A percentile compares a stretch with the other conserved stretches of the same genome.
Conservation (phyloP, 371 early-diverging fungal genomes). For the Nematocida homosporus region DNA sequence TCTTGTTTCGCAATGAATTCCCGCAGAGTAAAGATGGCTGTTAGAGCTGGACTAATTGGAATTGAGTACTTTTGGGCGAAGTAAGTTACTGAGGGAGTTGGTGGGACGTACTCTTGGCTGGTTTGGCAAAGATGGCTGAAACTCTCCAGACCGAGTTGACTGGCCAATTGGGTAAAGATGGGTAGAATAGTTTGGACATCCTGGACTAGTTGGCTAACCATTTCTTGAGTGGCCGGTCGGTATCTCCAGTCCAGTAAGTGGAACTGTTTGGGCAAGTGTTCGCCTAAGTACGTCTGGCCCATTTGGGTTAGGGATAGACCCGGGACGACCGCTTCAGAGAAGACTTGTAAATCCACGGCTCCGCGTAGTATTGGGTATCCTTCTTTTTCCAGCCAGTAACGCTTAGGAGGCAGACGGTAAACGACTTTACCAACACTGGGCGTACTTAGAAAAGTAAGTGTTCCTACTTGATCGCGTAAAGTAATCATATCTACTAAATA, state of each 20-base stretch:
- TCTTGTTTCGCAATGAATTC: slow-evolving; percentile 60
- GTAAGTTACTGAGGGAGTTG: not conserved
- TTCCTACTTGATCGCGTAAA: slow-evolving; percentile 4
- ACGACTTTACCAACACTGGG: slow-evolving; percentile 9
- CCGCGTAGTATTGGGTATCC: not conserved
- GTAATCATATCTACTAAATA: slow-evolving; percentile 41
- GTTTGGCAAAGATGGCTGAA: not conserved
- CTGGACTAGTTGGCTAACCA: slow-evolving; percentile 16
- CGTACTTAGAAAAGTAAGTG: slow-evolving; percentile 3
- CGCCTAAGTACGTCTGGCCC: not conserved
- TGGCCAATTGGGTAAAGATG: not conserved
- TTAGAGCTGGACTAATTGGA: not conserved
- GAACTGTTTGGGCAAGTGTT: not conserved
- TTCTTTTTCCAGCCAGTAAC: slow-evolving; percentile 22
- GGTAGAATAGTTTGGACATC: slow-evolving; percentile 7
- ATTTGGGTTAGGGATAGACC: not conserved
- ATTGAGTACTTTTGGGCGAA: slow-evolving; percentile 10
- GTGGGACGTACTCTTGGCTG: not conserved
- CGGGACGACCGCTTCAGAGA: not conserved
- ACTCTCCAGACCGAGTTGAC: not conserved
- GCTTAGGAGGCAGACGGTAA: slow-evolving; percentile 14
- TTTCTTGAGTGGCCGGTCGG: slow-evolving; percentile 24
- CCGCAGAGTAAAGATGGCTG: slow-evolving; percentile 55
- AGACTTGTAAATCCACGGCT: slow-evolving; percentile 1
- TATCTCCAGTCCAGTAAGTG: slow-evolving; percentile 49